A percentile compares a stretch with the other conserved stretches of the same genome.
phyloP scores from a whole-genome alignment of 2,329 filamentous ascomycete genomes.

The Monilinia fructigena region DNA sequence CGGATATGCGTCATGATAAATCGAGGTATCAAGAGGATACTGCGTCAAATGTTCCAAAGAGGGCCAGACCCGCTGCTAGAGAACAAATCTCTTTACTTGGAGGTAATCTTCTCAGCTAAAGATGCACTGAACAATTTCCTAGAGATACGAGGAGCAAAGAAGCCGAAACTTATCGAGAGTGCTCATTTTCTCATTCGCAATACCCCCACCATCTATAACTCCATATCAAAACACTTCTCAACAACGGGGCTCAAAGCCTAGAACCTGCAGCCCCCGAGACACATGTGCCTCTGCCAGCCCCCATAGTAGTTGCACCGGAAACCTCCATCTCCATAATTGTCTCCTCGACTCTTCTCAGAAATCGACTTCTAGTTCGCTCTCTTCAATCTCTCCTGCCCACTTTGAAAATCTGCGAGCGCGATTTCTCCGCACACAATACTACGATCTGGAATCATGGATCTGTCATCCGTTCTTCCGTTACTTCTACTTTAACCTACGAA shows the following conservation, averaged over 20 bases:
- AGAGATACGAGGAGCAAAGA: constrained; percentile 45
- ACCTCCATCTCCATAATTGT: constrained; percentile 49
- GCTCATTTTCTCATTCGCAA: constrained; percentile 33
- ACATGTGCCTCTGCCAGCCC: constrained; percentile 27
- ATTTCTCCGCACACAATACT: constrained; percentile 49
- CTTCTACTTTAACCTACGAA: constrained; percentile 51
- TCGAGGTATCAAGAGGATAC: constrained; percentile 15
- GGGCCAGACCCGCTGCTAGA: constrained; percentile 31
- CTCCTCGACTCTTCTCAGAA: constrained; percentile 47
- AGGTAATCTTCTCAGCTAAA: constrained; percentile 43
- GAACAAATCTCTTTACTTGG: constrained; percentile 21
- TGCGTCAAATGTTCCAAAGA: constrained; percentile 14
- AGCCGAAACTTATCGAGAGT: constrained; percentile 35
- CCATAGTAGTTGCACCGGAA: constrained; percentile 26
- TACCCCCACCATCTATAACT: neutral
- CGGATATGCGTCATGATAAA: neutral
- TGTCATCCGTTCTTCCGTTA: constrained; percentile 41
- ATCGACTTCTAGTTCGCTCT: constrained; percentile 49
- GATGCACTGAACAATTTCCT: constrained; percentile 52
- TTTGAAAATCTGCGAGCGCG: constrained; percentile 58
- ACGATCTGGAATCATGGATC: constrained; percentile 41
- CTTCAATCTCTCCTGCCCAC: constrained; percentile 51
- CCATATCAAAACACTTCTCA: neutral
- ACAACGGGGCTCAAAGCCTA: constrained; percentile 9
- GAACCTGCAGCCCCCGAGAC: constrained; percentile 24